Evolutionary conservation across 129 eudicot species (phyloP).

Genomic region (Pittosporum tobira): DNA sequence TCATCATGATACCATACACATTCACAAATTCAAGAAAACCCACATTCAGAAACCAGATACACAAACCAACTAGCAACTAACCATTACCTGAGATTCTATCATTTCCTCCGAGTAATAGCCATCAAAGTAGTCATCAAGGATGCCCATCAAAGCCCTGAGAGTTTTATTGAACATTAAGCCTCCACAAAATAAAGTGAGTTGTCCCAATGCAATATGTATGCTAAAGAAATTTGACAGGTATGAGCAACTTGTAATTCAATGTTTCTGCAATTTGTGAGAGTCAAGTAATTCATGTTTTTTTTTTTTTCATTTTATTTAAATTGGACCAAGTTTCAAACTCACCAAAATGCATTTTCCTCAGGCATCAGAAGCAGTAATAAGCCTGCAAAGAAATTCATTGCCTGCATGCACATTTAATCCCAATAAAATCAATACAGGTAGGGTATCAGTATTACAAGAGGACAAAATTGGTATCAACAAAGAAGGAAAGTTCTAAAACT

Average conservation of each 20-base stretch:
- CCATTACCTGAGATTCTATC: constrained; percentile 83
- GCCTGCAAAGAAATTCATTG: constrained; percentile 99
- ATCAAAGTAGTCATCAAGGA: constrained; percentile 94
- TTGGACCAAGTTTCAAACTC: no score
- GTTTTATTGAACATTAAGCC: constrained; percentile 13
- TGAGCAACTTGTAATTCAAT: constrained; percentile 6
- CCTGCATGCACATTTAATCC: constrained; percentile 39
- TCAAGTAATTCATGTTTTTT: no score
- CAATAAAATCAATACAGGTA: constrained; percentile 9
- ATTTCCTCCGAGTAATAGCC: constrained; percentile 97
- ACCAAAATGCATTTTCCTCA: constrained; percentile 99
- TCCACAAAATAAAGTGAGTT: not conserved
- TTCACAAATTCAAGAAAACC: constrained; percentile 1
- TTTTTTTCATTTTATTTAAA: no score
- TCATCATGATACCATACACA: not conserved
- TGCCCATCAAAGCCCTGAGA: constrained; percentile 82
- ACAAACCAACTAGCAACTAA: not conserved
- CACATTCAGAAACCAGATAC: not conserved
- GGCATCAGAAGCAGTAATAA: constrained; percentile 93
- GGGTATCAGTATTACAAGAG: not conserved
- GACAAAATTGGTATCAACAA: not conserved
- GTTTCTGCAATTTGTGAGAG: not conserved
- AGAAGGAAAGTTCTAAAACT: not conserved
- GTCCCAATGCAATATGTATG: not conserved
- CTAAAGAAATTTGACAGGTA: constrained; percentile 1